Evolutionary conservation across 345 rosid genomes (phyloP), one percentile per base, ranked within the genome.

Genomic region (Moricandia arvensis): DNA sequence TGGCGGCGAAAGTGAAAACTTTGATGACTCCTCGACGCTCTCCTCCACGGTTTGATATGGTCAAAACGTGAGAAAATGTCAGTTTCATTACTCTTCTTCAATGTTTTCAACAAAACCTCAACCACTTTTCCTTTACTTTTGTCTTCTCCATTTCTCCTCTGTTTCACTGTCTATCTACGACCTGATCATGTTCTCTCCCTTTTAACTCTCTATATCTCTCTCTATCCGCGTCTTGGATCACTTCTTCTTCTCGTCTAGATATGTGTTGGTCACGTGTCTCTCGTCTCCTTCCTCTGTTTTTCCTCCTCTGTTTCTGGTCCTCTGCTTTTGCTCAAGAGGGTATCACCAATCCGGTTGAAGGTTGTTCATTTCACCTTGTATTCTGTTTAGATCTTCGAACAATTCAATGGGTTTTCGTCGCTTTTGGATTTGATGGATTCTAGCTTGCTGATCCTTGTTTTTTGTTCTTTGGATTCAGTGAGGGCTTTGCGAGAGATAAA

Each of bases 261-360:
- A 78, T 78, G 81, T 72, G 15, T 75, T 55, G 71, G 5, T 72
- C 71, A 10, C 74, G 13, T 47, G 37, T 45, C 59, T 76, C 41
- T 66, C 68, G 51, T 59, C 29, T 65, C 63, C 31, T 75, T 12
- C 69, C 43, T 59, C 60, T 66, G 2, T 47, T 62, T 68, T 35
- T 69, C 63, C 13, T 59, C 31, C 13, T 59, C 31, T 72, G 61
- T 60, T 86, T 64, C 54, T 87, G 72, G 57, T 75, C 87, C 41
- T 78, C 76, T 59, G 69, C 79, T 68, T 76, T 73, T 64, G 90
- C 93, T 57, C 85, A 86, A 57, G 63, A 78, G 68, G 47, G 11
- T 43, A 76, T 86, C 66, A 94, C 97, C 10, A 76, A 85, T 65
- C 96, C 91, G 29, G 72, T 8, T 1, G 96, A 94, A 91, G 97